These are phyloP conservation scores for Penicillium odoratum DNA, from an alignment of 495 filamentous ascomycete genomes.

Conservation along the genomic window DNA sequence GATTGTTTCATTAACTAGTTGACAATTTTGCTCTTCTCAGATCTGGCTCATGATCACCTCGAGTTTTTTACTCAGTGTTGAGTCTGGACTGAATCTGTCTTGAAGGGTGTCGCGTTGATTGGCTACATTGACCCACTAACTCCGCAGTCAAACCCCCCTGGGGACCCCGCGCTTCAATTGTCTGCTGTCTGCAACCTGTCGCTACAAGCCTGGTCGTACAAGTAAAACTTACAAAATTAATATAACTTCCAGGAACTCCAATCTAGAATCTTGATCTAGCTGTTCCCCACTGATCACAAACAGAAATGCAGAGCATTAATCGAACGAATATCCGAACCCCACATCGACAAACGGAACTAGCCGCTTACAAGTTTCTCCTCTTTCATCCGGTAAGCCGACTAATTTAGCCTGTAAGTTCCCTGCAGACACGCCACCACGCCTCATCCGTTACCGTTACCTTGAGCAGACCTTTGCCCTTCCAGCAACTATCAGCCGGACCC, in stretches of 20 bases:
- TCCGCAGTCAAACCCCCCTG: constrained; percentile 8
- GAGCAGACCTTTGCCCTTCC: no score
- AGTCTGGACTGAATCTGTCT: neutral
- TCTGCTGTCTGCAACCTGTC: no score
- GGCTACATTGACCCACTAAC: constrained; percentile 1
- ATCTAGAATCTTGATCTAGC: no score
- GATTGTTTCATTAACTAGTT: no score
- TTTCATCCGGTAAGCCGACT: neutral
- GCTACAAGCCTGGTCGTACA: neutral
- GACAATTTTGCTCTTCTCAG: neutral
- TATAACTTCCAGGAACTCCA: no score
- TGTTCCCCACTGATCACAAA: no score
- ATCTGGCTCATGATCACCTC: neutral
- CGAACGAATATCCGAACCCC: no score
- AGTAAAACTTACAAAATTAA: no score
- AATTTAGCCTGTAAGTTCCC: constrained; percentile 14
- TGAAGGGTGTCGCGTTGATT: neutral
- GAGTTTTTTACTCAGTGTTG: neutral
- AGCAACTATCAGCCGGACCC: no score
- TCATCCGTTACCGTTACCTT: neutral
- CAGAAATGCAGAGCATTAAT: no score
- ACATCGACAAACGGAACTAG: neutral
- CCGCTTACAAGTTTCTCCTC: no score
- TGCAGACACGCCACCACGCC: constrained; percentile 1
- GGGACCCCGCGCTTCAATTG: constrained; percentile 11